Evolutionary conservation across 768 basidiomycete species (phyloP), one percentile per base, ranked within the genome.

Genomic region (Thelephora ganbajun): DNA sequence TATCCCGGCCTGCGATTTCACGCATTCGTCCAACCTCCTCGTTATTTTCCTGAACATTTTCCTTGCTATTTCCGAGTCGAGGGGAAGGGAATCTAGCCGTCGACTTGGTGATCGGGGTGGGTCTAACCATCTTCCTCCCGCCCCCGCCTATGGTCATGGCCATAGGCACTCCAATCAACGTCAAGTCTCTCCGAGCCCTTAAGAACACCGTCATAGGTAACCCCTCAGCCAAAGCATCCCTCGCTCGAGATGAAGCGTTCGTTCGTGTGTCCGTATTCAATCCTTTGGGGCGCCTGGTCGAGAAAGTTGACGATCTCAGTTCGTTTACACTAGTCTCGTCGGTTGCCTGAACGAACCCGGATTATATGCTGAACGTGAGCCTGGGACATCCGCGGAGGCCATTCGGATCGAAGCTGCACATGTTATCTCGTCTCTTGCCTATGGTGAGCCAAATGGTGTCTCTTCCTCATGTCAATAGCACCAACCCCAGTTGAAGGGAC

Each of bases 171-270:
- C 26, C 26, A 30, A 30, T 30, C 26, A 30, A 30, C 26, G 26
- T 30, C 26, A 30, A 30, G 14, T 62, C 61, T 45, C 73, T 86
- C 53, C 87, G 84, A 63, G 66, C 69, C 50, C 71, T 77, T 50
- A 87, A 87, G 63, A 88, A 88, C 60, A 59, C 69, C 1, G 80
- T 87, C 44, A 87, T 88, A 35, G 86, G 86, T 1, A 89, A 87
- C 51, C 84, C 83, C 0, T 73, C 76, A 0, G 81, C 82, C 1
- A 89, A 89, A 59, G 57, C 68, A 2, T 60, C 70, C 12, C 63
- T 84, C 1, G 75, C 78, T 0, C 62, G 68, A 37, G 80, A 88
- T 53, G 64, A 70, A 11, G 59, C 57, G 2, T 77, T 80, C 56
- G 64, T 88, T 13, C 39, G 18, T 41, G 14, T 18, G 23, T 36